Evolutionary conservation across 2,329 filamentous ascomycete species (phyloP), one percentile per base, ranked within the genome.

Genomic region (Emergomyces pasteurianus): DNA sequence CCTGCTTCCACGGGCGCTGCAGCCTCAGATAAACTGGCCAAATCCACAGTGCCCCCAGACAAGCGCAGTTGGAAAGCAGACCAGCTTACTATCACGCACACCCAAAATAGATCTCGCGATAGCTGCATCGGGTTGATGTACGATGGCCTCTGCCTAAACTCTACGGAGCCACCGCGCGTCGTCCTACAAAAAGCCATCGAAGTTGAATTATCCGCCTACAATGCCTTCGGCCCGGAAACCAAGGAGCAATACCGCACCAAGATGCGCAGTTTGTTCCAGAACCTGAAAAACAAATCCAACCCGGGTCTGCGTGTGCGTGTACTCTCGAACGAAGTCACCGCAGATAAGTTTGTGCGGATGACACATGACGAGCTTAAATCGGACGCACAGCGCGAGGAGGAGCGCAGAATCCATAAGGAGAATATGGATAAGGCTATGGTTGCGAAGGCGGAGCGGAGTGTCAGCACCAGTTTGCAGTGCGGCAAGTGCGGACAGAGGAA

Each of bases 361-460:
- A 83, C 85, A 9, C 86, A 89, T 68, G 89, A 96, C 60, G 92
- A 97, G 74, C 84, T 99, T 72, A 95, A 95, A 79, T 94, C 89
- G 55, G 87, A 86, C 57, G 86, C 94, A 74, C 88, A 89, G 75
- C 85, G 86, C 63, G 85, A 84, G 68, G 83, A 87, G 70, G 91
- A 96, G 67, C 79, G 83, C 67, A 85, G 85, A 73, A 81, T 96
- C 58, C 82, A 91, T 72, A 85, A 89, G 76, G 90, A 96, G 77
- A 99, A 99, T 76, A 92, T 97, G 89, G 91, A 91, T 79, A 90
- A 92, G 75, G 90, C 94, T 1, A 95, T 97, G 86, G 92, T 95
- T 12, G 89, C 92, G 61, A 88, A 92, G 80, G 88, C 86, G 21
- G 88, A 96, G 77, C 94, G 91, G 81, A 92, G 88, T 72, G 90